Base-by-base conservation (phyloP, 129 eudicot genomes). In the Artemisia annua region DNA sequence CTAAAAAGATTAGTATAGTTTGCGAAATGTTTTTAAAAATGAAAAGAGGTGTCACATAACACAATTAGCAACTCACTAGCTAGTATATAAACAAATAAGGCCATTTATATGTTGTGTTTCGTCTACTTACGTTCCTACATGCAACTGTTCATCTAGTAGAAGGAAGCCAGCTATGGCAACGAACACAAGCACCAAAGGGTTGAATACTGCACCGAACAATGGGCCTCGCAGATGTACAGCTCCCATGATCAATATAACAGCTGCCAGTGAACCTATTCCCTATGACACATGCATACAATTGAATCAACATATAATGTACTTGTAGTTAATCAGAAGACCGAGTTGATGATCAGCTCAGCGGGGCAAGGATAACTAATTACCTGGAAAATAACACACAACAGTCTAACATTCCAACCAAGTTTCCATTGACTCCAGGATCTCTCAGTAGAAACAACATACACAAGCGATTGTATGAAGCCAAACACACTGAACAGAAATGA, bases 51-150 rank as follows among this genome's bases (percentile, higher is more conserved):
- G 6, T 24, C 44, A 10, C 6, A 60, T 20, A 52, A 15, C 43
- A 13, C 49, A 4, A 1, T 67, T 48, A 67, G 19, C 50, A 19
- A 67, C 26, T 22, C 59, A 24, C 26, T 24, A 24, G 13, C 24
- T 22, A 48, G 15, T 35, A 5, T 13, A 50, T 68, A 48, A 14
- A 50, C 46, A 51, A 14, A 10, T 48, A 39, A 10, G 18, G 7
- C 2, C 3, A 20, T 19, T 0, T 59, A n/a, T 5, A 53, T 53
- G 43, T 13, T n/a, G 16, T 59, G 48, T 15, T 19, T 46, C 10
- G 16, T n/a, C 7, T 60, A 72, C 77, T 75, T 85, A 90, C 97
- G 85, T 90, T 87, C 95, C 91, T 7, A 90, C 24, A 65, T 85
- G 79, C 20, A 87, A 48, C 72, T 85, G 78, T 71, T 87, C 95